Evolutionary conservation across 208 protist genomes (phyloP).

Genomic region (Trypanosoma caninum): DNA sequence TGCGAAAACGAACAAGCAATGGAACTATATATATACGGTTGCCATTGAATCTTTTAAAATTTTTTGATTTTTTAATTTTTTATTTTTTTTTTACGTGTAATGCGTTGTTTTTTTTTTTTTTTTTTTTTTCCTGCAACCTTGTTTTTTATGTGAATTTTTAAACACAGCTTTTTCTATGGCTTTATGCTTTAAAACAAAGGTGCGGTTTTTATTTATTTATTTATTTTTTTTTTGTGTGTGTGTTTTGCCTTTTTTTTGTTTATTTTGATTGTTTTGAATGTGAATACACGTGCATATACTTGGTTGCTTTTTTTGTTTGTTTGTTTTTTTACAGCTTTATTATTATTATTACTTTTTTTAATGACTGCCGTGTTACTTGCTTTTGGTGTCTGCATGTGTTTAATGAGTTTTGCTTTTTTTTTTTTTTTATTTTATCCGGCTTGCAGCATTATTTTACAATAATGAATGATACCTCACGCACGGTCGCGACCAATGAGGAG

Average conservation of each 20-base stretch:
- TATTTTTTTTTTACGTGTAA: not conserved
- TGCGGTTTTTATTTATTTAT: conserved; percentile 6
- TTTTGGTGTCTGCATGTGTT: conserved; percentile 9
- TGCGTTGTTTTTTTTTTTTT: not conserved
- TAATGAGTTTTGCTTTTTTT: conserved; percentile 6
- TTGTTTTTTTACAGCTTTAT: not conserved
- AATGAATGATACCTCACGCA: not conserved
- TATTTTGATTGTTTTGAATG: too few species aligned
- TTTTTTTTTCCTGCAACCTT: not conserved
- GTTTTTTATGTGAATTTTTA: not conserved
- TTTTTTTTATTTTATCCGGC: conserved; percentile 22
- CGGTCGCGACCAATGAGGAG: conserved; percentile 6
- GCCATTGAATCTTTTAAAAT: not conserved
- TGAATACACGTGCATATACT: not conserved
- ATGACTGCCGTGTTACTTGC: conserved; percentile 20
- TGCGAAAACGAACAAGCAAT: too few species aligned
- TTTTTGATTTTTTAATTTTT: not conserved
- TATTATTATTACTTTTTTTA: conserved; percentile 8
- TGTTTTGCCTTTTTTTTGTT: not conserved
- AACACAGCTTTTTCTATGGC: not conserved
- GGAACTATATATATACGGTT: too few species aligned
- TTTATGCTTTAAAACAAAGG: too few species aligned
- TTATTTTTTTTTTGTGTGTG: not conserved
- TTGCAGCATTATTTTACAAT: conserved; percentile 2
- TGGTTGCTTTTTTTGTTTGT: not conserved